phyloP scores from a whole-genome alignment of 148 eudicot genomes.

The Rhododendron vialii region DNA sequence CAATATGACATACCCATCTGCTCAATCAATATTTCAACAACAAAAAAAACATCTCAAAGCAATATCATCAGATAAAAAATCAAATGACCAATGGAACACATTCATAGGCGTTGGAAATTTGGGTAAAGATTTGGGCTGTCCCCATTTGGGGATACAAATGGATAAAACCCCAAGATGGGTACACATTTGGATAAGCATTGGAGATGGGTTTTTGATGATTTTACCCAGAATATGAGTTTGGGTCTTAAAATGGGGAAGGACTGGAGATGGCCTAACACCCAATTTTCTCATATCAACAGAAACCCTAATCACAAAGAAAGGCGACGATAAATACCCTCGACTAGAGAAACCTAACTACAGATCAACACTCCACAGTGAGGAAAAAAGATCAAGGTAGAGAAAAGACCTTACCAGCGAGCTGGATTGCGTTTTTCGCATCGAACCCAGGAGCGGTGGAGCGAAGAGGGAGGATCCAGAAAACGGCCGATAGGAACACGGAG shows the following conservation, averaged over 20 bases:
- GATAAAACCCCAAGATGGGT: no score
- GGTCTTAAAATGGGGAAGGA: no score
- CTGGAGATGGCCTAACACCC: not conserved
- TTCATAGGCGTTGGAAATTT: no score
- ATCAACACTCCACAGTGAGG: not conserved
- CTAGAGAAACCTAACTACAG: not conserved
- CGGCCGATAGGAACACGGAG: conserved; percentile 25
- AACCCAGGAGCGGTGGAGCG: conserved; percentile 16
- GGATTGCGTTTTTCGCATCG: conserved; percentile 35
- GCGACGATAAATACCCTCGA: not conserved
- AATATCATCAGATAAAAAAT: not conserved
- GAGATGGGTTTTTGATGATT: no score
- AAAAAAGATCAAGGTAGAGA: not conserved
- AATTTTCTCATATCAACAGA: not conserved
- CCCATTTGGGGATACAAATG: no score
- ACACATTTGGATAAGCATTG: no score
- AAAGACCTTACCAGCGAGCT: conserved; percentile 22
- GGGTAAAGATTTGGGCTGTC: no score
- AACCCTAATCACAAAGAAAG: not conserved
- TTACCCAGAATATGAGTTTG: no score
- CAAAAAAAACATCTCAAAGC: not conserved
- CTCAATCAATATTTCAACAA: not conserved
- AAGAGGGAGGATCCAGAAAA: conserved; percentile 26
- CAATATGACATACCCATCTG: not conserved
- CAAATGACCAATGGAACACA: not conserved